Evolutionary conservation across 331 rosid species (phyloP), one percentile per base, ranked within the genome.

Genomic region (Stylosanthes scabra): DNA sequence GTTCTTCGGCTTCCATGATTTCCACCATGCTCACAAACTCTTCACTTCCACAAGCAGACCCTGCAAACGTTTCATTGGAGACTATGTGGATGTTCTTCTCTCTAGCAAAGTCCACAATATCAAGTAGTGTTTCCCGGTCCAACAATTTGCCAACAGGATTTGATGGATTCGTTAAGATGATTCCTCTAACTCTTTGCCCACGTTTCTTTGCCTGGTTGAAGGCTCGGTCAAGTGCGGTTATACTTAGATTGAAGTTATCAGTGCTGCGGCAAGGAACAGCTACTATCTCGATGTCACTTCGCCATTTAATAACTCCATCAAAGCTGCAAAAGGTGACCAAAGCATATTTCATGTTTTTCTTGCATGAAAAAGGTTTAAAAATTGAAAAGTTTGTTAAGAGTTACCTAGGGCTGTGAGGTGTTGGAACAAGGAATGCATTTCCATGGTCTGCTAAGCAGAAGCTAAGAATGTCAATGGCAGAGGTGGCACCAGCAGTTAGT

Each of bases 361-460:
- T n/a, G n/a, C n/a, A 71, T 41, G 47, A 57, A n/a, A 87, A 16
- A 58, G 49, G 51, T n/a, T n/a, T n/a, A n/a, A n/a, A n/a, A n/a
- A n/a, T n/a, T n/a, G 68, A 80, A 73, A 73, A 15, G n/a, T n/a
- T n/a, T n/a, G n/a, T n/a, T 34, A 70, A 73, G 29, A 39, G 41
- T 82, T 89, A 94, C 99, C 96, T 77, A 5, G 96, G 97, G 80
- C 88, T 74, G 76, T 85, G 87, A 51, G 99, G 99, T 2, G 99
- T 86, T 13, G 99, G 99, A 72, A 90, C 97, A 63, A 94, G 97
- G 87, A 94, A 91, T 44, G 93, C 93, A 63, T 90, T 87, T 83
- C 97, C 97, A 56, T 84, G 37, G 80, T 94, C 99, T 12, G 97
- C 97, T 39, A 94, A 79, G 86, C 99, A 94, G 82, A 91, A 94